These are phyloP conservation scores for Clonostachys solani DNA, from an alignment of 2,329 filamentous ascomycete species.

Conservation along the genomic window DNA sequence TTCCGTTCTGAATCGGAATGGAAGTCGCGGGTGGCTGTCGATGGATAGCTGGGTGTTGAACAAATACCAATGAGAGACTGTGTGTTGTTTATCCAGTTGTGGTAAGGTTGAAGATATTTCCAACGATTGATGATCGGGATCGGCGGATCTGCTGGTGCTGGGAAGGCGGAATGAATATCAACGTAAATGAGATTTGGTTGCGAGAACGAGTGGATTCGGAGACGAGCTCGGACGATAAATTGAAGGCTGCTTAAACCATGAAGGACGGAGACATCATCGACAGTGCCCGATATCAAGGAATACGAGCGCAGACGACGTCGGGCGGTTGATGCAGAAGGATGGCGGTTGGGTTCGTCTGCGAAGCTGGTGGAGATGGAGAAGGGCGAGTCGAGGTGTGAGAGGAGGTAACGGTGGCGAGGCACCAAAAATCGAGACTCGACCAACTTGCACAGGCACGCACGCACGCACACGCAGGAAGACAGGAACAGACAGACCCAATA, in stretches of 20 bases:
- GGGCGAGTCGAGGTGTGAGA: background rate
- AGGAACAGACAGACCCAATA: background rate
- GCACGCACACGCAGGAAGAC: background rate
- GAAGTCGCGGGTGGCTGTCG: background rate
- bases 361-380: background rate
- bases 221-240: slow-evolving; percentile 35
- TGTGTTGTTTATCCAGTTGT: too few species aligned
- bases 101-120: too few species aligned
- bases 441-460: background rate
- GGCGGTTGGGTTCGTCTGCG: slow-evolving; percentile 5
- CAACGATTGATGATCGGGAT: too few species aligned
- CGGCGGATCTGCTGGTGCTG: too few species aligned
- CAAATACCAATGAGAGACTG: background rate
- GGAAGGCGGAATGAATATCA: too few species aligned
- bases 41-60: background rate
- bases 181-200: too few species aligned
- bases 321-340: background rate
- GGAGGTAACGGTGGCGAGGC: background rate
- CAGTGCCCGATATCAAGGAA: slow-evolving; percentile 10
- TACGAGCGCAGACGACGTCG: slow-evolving; percentile 4
- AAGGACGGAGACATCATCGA: slow-evolving; percentile 28
- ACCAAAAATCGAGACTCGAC: background rate
- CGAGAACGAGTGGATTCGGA: slow-evolving; percentile 37
- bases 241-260: slow-evolving; percentile 16
- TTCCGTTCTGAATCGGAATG: background rate